A percentile compares a stretch with the other conserved stretches of the same genome.
Conservation (phyloP, 495 filamentous ascomycete genomes). For the Pyronema omphalodes region DNA sequence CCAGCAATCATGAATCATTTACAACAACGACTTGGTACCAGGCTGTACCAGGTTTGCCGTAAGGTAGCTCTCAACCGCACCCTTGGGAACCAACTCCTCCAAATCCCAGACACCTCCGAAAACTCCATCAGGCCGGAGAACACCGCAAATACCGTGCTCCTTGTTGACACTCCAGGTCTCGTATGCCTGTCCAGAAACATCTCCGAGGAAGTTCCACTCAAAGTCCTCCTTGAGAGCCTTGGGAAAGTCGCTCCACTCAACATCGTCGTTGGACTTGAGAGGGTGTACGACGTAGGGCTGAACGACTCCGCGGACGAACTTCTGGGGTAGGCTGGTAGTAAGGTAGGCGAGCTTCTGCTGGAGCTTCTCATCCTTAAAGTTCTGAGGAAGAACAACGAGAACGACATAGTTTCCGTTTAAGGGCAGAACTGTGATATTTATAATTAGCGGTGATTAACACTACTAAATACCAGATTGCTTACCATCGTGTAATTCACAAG, state of each 20-base stretch:
- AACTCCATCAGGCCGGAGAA: slow-evolving; percentile 51
- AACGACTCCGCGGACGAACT: slow-evolving; percentile 6
- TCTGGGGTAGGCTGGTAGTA: background rate
- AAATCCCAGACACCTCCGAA: slow-evolving; percentile 42
- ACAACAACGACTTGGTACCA: background rate
- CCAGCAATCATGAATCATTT: background rate
- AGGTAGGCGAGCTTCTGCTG: slow-evolving; percentile 15
- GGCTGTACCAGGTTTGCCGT: background rate
- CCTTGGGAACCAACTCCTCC: slow-evolving; percentile 29
- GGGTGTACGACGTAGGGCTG: slow-evolving; percentile 11
- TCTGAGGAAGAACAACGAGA: slow-evolving; percentile 26
- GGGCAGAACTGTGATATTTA: slow-evolving; percentile 17
- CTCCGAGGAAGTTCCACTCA: slow-evolving; percentile 9
- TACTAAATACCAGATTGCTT: background rate
- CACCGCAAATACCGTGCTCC: slow-evolving; percentile 37
- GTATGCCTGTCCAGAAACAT: slow-evolving; percentile 4
- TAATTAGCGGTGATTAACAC: background rate
- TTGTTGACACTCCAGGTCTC: slow-evolving; percentile 9
- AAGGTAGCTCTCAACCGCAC: slow-evolving; percentile 3
- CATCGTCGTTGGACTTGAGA: slow-evolving; percentile 2
- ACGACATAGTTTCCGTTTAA: slow-evolving; percentile 31
- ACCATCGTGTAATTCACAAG: slow-evolving; percentile 30
- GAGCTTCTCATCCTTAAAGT: background rate
- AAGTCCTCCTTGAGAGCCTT: slow-evolving; percentile 2
- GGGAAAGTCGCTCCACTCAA: slow-evolving; percentile 12